These are phyloP conservation scores for Allomyces macrogynus DNA, from an alignment of 192 early-diverging fungal genomes.

Conservation along the genomic window DNA sequence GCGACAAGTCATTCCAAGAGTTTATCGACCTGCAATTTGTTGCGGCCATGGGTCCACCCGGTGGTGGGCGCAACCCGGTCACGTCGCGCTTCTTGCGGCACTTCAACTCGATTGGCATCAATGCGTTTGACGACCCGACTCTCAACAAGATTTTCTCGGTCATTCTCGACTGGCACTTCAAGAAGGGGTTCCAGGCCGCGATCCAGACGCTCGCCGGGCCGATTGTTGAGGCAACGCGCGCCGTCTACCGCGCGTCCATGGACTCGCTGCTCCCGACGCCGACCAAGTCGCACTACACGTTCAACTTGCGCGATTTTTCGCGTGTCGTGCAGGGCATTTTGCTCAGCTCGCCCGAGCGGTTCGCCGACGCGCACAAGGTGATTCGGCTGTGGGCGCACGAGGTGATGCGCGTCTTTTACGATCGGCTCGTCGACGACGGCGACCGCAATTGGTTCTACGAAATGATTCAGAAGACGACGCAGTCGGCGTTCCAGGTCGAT, in stretches of 20 bases:
- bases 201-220: constrained; percentile 36
- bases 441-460: constrained; percentile 85
- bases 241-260: constrained; percentile 75
- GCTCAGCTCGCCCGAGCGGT: constrained; percentile 67
- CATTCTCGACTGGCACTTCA: constrained; percentile 75
- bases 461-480: constrained; percentile 57
- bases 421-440: constrained; percentile 71
- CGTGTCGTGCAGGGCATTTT: constrained; percentile 95
- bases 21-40: constrained; percentile 97
- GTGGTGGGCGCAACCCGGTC: constrained; percentile 89
- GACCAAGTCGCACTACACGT: constrained; percentile 96
- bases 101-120: constrained; percentile 87
- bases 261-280: constrained; percentile 86
- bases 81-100: constrained; percentile 91
- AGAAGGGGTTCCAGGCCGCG: constrained; percentile 63
- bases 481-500: constrained; percentile 66
- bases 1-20: constrained; percentile 76
- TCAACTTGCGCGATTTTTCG: constrained; percentile 95
- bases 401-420: constrained; percentile 90
- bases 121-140: constrained; percentile 87
- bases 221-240: constrained; percentile 81
- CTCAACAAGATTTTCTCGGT: constrained; percentile 89
- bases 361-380: constrained; percentile 53
- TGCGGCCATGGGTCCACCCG: constrained; percentile 98
- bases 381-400: constrained; percentile 97